phyloP scores from a whole-genome alignment of 768 basidiomycete genomes.

The Tricholoma terreum region DNA sequence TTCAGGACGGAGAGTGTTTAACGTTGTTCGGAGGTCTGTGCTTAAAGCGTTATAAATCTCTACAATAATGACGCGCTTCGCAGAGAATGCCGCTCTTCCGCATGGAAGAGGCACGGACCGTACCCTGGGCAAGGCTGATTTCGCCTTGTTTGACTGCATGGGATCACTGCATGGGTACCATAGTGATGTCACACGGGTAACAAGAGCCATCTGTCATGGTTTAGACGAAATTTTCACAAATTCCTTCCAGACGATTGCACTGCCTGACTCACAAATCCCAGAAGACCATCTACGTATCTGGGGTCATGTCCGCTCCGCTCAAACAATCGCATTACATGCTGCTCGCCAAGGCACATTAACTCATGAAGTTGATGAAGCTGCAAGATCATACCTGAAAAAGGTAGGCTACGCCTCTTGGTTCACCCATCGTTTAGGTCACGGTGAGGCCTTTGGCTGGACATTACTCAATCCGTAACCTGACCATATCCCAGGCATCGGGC shows the following conservation, averaged over 20 bases:
- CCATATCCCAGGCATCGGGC: constrained; percentile 63
- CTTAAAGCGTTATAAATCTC: background rate
- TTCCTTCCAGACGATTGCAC: constrained; percentile 55
- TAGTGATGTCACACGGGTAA: constrained; percentile 77
- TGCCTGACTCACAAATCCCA: constrained; percentile 55
- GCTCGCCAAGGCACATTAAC: constrained; percentile 50
- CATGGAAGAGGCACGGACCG: constrained; percentile 80
- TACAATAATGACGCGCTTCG: background rate
- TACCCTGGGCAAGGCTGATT: constrained; percentile 50
- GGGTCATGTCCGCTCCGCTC: constrained; percentile 63
- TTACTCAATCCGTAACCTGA: background rate
- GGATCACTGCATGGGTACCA: constrained; percentile 71
- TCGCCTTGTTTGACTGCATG: constrained; percentile 73
- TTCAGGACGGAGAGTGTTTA: constrained; percentile 55
- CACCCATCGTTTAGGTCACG: constrained; percentile 80
- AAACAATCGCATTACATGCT: constrained; percentile 47
- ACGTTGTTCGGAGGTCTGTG: constrained; percentile 76
- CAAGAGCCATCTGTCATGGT: constrained; percentile 12
- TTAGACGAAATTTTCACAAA: constrained; percentile 3
- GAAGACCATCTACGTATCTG: constrained; percentile 54
- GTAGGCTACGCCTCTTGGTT: constrained; percentile 57
- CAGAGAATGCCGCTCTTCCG: constrained; percentile 84
- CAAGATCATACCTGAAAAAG: constrained; percentile 46
- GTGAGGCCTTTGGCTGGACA: constrained; percentile 32
- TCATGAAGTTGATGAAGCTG: constrained; percentile 57